Evolutionary conservation across 805 yeast species (phyloP).

Genomic region (Torulaspora franciscae): DNA sequence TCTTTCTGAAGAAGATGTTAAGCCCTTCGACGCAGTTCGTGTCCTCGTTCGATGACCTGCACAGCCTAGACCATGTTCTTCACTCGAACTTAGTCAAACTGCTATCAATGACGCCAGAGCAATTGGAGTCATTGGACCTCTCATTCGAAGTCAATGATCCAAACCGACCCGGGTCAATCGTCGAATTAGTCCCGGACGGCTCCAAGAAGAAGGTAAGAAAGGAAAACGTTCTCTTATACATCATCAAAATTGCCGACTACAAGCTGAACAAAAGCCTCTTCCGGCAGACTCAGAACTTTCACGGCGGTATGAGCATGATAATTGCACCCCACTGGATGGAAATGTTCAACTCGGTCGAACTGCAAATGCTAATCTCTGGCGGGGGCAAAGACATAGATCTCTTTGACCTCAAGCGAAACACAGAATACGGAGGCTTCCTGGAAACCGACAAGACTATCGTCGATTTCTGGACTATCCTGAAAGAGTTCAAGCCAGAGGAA

Average conservation of each 20-base stretch:
- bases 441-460: conserved; percentile 53
- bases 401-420: conserved; percentile 58
- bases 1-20: conserved; percentile 70
- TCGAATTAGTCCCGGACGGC: conserved; percentile 64
- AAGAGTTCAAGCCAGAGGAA: conserved; percentile 61
- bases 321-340: conserved; percentile 71
- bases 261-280: conserved; percentile 61
- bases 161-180: conserved; percentile 39
- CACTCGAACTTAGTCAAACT: conserved; percentile 62
- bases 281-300: conserved; percentile 59
- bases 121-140: conserved; percentile 51
- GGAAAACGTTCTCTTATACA: conserved; percentile 62
- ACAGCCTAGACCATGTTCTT: conserved; percentile 61
- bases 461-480: conserved; percentile 70
- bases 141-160: conserved; percentile 60
- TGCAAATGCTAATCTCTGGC: conserved; percentile 81
- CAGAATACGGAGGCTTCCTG: conserved; percentile 60
- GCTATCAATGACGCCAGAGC: conserved; percentile 48
- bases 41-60: conserved; percentile 70
- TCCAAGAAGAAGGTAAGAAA: conserved; percentile 49
- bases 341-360: conserved; percentile 78
- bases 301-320: conserved; percentile 59
- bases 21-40: conserved; percentile 33
- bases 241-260: conserved; percentile 72
- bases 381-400: conserved; percentile 66